Evolutionary conservation across 768 basidiomycete genomes (phyloP).

Genomic region (Phlebiopsis gigantea): DNA sequence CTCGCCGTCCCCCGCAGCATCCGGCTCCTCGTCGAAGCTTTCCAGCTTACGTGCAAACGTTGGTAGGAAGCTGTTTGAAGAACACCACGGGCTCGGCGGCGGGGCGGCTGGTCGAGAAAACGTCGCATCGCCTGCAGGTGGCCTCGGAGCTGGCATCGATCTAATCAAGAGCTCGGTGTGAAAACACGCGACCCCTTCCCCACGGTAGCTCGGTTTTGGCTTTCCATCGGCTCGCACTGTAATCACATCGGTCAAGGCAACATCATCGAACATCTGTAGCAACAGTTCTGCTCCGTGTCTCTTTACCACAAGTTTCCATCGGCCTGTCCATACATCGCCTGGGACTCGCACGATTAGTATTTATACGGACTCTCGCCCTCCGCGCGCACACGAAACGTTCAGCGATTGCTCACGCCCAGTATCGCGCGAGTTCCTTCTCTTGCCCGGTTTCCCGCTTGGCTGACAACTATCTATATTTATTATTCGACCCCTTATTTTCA

Average conservation of each 20-base stretch:
- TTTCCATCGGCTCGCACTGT: background rate
- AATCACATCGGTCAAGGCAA: background rate
- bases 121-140: conserved; percentile 1
- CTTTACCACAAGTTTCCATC: background rate
- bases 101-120: conserved; percentile 1
- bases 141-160: conserved; percentile 21
- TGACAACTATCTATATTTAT: conserved; percentile 1
- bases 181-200: background rate
- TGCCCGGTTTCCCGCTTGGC: background rate
- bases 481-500: background rate
- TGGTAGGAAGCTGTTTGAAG: conserved; percentile 66
- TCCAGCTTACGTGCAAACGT: conserved; percentile 57
- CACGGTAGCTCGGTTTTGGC: background rate
- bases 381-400: background rate
- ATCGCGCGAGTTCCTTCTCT: background rate
- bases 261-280: background rate
- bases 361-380: background rate
- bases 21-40: conserved; percentile 25
- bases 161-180: conserved; percentile 14
- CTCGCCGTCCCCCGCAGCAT: conserved; percentile 48
- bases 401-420: conserved; percentile 2
- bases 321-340: background rate
- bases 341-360: background rate
- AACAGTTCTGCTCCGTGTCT: background rate
- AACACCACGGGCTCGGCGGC: conserved; percentile 39